Percentiles rank a stretch among this genome's conserved stretches.
Conservation (phyloP, 176 grass and related monocot genomes). For the Triticum aestivum region IWGSC_CS_RefSeq_v2.1 NC_057810.1:207604071-207604570, state of each 20-base stretch:
- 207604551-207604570: conserved; percentile 26
- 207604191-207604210: conserved; percentile 10
- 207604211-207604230: neutral
- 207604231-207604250: neutral
- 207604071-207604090: conserved; percentile 28
- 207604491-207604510: conserved; percentile 29
- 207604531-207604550: conserved; percentile 43
- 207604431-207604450: conserved; percentile 44
- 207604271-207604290: neutral
- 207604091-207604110: conserved; percentile 31
- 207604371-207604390: neutral
- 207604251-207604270: neutral
- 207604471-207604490: conserved; percentile 49
- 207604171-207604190: conserved; percentile 36
- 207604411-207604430: conserved; percentile 15
- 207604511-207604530: conserved; percentile 28
- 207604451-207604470: conserved; percentile 50
- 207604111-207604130: neutral
- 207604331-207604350: neutral
- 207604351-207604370: neutral
- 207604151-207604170: neutral
- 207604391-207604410: neutral
- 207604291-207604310: conserved; percentile 45
- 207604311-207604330: neutral
- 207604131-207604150: neutral